phyloP scores from a whole-genome alignment of 768 basidiomycete species.

The Boletus speciosus region DNA sequence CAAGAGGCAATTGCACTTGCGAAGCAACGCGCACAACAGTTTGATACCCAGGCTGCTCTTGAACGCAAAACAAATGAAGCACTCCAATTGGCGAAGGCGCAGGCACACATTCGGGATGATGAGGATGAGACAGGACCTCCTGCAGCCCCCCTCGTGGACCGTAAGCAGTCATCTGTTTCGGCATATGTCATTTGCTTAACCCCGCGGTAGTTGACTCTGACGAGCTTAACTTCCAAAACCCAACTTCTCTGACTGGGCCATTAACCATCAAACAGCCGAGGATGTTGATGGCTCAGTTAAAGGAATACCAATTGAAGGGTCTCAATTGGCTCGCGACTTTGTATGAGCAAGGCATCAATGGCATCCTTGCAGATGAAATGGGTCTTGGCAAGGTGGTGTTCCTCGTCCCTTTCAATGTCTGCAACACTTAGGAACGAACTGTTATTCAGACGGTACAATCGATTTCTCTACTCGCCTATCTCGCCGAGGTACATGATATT shows the following conservation, averaged over 20 bases:
- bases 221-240: conserved; percentile 99
- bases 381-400: conserved; percentile 77
- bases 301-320: conserved; percentile 98
- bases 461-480: conserved; percentile 91
- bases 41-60: conserved; percentile 79
- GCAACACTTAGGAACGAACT: neutral
- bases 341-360: conserved; percentile 99
- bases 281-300: conserved; percentile 95
- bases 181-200: conserved; percentile 1
- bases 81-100: conserved; percentile 59
- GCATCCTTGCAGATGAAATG: conserved; percentile 99
- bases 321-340: conserved; percentile 96
- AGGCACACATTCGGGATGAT: conserved; percentile 41
- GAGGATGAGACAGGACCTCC: conserved; percentile 36
- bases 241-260: conserved; percentile 81
- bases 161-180: conserved; percentile 41
- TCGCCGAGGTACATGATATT: conserved; percentile 95
- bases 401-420: conserved; percentile 7
- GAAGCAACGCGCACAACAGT: conserved; percentile 73
- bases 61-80: conserved; percentile 82
- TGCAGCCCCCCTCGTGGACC: conserved; percentile 59
- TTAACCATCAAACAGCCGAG: conserved; percentile 87
- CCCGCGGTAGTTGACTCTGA: conserved; percentile 76
- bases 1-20: conserved; percentile 84
- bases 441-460: conserved; percentile 85